phyloP scores from a whole-genome alignment of 768 basidiomycete genomes.

The Boletus rufocinnamomeus region DNA sequence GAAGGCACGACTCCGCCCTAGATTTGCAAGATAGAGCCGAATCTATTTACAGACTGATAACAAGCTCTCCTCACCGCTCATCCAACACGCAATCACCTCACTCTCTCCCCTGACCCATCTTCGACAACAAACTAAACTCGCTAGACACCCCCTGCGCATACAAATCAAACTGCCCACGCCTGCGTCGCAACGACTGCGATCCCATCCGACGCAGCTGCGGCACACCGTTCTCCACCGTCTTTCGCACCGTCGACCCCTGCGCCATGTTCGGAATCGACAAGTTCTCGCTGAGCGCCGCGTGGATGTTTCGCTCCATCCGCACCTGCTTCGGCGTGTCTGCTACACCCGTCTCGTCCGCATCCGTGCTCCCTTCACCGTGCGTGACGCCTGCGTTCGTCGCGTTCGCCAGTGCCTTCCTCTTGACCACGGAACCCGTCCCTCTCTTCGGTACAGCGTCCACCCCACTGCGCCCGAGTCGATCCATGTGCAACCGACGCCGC shows the following conservation, averaged over 20 bases:
- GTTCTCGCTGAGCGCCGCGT: slow-evolving; percentile 18
- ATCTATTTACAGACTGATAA: too few relatives aligned
- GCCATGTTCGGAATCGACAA: slow-evolving; percentile 21
- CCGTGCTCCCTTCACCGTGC: neutral
- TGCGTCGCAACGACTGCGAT: slow-evolving; percentile 7
- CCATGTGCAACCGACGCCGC: slow-evolving; percentile 21
- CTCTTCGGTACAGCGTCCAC: neutral
- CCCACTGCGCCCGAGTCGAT: slow-evolving; percentile 2
- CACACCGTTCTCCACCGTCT: slow-evolving; percentile 1
- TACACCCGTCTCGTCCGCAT: neutral
- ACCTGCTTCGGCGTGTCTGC: slow-evolving; percentile 14
- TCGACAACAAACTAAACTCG: slow-evolving; percentile 22
- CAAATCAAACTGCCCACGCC: slow-evolving; percentile 14
- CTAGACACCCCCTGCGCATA: slow-evolving; percentile 14
- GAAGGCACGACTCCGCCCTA: too few relatives aligned
- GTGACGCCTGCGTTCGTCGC: slow-evolving; percentile 9
- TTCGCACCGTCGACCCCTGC: slow-evolving; percentile 7
- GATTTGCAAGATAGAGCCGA: too few relatives aligned
- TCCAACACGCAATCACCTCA: neutral
- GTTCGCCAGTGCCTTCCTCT: slow-evolving; percentile 18
- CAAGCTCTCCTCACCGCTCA: too few relatives aligned
- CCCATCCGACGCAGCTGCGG: neutral
- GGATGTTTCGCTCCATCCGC: slow-evolving; percentile 11
- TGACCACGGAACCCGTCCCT: neutral
- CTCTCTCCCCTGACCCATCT: neutral